A percentile compares a stretch with the other conserved stretches of the same genome.
phyloP scores from a whole-genome alignment of 306 rosid species.

The Quercus alba region DNA sequence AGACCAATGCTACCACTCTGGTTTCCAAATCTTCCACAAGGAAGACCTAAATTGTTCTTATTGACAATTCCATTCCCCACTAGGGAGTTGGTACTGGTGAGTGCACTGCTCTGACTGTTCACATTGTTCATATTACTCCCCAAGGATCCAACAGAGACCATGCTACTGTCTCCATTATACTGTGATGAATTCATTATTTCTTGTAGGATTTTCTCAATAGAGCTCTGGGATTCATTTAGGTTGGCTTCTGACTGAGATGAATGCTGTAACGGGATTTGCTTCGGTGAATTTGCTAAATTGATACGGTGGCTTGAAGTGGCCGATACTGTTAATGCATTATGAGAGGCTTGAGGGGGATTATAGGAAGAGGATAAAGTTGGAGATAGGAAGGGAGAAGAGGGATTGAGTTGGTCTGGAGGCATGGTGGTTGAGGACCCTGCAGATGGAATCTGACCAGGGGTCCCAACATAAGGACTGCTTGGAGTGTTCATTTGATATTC shows the following conservation, averaged over 20 bases:
- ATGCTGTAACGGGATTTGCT: conserved; percentile 65
- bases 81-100: conserved; percentile 49
- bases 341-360: conserved; percentile 67
- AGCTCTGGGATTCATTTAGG: conserved; percentile 70
- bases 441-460: conserved; percentile 75
- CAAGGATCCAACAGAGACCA: conserved; percentile 49
- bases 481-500: conserved; percentile 67
- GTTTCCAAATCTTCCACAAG: conserved; percentile 51
- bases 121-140: conserved; percentile 64
- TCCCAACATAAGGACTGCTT: conserved; percentile 78
- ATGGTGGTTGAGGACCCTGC: conserved; percentile 70
- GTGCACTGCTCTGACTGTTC: conserved; percentile 49
- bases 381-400: conserved; percentile 68
- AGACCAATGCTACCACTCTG: conserved; percentile 59
- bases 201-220: conserved; percentile 75
- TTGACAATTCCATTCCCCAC: conserved; percentile 54
- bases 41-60: conserved; percentile 55
- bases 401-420: conserved; percentile 61
- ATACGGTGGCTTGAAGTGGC: conserved; percentile 66
- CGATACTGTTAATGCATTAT: conserved; percentile 34
- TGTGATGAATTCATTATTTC: conserved; percentile 72
- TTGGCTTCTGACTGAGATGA: conserved; percentile 73
- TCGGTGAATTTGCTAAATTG: conserved; percentile 61
- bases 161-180: conserved; percentile 50
- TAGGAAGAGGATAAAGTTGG: conserved; percentile 77